These are phyloP conservation scores for Tulasnella sp. DNA, from an alignment of 768 basidiomycete genomes.

Conservation along the genomic window DNA sequence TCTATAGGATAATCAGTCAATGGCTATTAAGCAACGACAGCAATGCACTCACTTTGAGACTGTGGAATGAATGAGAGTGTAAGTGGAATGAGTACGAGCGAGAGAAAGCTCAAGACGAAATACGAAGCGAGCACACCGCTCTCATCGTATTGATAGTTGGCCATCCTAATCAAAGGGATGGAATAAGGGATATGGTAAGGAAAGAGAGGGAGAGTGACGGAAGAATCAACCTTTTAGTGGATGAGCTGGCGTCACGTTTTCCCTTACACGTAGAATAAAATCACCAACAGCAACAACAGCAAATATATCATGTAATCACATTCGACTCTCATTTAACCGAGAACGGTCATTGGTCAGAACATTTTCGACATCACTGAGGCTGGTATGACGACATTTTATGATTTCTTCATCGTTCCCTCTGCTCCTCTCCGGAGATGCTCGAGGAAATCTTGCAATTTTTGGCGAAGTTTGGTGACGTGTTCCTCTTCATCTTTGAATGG, in stretches of 20 bases:
- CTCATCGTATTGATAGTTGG: constrained; percentile 50
- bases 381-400: too few relatives aligned
- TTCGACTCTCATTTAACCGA: too few relatives aligned
- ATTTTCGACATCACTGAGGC: too few relatives aligned
- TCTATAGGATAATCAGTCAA: not conserved
- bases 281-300: too few relatives aligned
- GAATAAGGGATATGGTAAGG: too few relatives aligned
- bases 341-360: too few relatives aligned
- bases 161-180: too few relatives aligned
- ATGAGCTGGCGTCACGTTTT: too few relatives aligned
- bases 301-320: too few relatives aligned
- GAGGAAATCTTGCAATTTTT: constrained; percentile 10
- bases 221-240: too few relatives aligned
- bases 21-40: not conserved
- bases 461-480: constrained; percentile 8
- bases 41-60: constrained; percentile 9
- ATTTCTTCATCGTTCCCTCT: constrained; percentile 10
- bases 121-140: constrained; percentile 77
- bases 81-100: constrained; percentile 66
- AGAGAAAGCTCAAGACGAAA: constrained; percentile 82
- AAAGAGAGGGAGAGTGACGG: too few relatives aligned
- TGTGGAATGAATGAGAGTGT: constrained; percentile 34
- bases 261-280: too few relatives aligned
- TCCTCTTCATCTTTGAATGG: constrained; percentile 6
- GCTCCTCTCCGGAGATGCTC: constrained; percentile 8